phyloP scores from a whole-genome alignment of 805 yeast genomes.

The Nakazawaea molendinolei region DNA sequence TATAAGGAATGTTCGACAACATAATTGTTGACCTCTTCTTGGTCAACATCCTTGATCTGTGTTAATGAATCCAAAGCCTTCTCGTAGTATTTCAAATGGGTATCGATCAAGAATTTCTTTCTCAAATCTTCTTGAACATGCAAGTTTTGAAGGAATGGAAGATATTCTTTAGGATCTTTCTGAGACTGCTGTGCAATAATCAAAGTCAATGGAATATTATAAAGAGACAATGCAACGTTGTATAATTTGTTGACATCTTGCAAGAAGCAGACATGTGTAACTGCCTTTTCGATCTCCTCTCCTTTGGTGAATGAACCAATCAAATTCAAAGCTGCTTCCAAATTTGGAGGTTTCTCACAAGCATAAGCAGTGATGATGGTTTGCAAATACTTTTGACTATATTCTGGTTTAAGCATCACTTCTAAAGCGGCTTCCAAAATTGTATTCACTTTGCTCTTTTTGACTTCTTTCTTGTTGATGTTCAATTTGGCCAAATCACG shows the following conservation, averaged over 20 bases:
- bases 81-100: constrained; percentile 57
- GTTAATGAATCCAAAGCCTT: constrained; percentile 65
- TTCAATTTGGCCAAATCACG: constrained; percentile 1
- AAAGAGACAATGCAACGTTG: constrained; percentile 71
- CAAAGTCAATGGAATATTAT: constrained; percentile 75
- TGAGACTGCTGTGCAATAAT: constrained; percentile 93
- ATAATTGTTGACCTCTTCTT: constrained; percentile 58
- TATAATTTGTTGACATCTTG: constrained; percentile 85
- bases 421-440: constrained; percentile 68
- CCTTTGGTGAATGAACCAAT: constrained; percentile 46
- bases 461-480: background rate
- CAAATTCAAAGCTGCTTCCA: constrained; percentile 63
- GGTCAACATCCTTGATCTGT: constrained; percentile 37
- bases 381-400: constrained; percentile 56
- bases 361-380: constrained; percentile 87
- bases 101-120: constrained; percentile 72
- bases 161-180: constrained; percentile 94
- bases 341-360: constrained; percentile 82
- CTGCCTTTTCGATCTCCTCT: constrained; percentile 47
- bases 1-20: constrained; percentile 66
- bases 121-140: constrained; percentile 62
- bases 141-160: constrained; percentile 82
- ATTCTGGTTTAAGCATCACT: constrained; percentile 45
- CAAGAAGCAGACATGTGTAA: constrained; percentile 82
- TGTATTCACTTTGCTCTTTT: constrained; percentile 50